These are phyloP conservation scores for Neonectria faginata DNA, from an alignment of 2,329 filamentous ascomycete species.

Conservation along the genomic window DNA sequence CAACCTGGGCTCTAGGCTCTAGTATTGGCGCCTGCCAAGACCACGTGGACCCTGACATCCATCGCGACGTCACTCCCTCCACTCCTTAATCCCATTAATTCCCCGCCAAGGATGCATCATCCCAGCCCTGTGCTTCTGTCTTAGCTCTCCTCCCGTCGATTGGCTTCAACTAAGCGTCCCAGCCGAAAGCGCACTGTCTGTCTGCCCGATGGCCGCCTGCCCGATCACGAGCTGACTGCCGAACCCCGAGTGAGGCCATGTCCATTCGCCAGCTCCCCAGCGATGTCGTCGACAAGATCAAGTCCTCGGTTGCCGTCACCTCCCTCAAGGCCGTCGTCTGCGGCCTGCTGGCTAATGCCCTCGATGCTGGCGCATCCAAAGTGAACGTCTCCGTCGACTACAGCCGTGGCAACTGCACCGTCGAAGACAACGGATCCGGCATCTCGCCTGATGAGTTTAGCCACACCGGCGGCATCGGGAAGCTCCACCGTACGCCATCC, in stretches of 20 bases:
- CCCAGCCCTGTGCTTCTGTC: conserved; percentile 13
- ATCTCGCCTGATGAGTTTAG: conserved; percentile 80
- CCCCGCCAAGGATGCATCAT: conserved; percentile 18
- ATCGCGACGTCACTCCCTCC: conserved; percentile 37
- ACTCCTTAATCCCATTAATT: conserved; percentile 28
- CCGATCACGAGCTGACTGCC: background rate
- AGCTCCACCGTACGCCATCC: conserved; percentile 72
- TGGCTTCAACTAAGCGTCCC: background rate
- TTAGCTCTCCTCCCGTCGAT: background rate
- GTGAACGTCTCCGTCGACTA: conserved; percentile 81
- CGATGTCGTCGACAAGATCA: conserved; percentile 81
- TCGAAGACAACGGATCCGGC: conserved; percentile 88
- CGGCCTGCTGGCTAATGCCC: conserved; percentile 82
- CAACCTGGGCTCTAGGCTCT: background rate
- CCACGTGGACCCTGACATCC: conserved; percentile 37
- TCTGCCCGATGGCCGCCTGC: background rate
- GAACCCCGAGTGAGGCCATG: conserved; percentile 54
- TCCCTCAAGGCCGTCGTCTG: conserved; percentile 77
- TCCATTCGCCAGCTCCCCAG: conserved; percentile 77
- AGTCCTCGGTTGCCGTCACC: conserved; percentile 84
- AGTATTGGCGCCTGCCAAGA: background rate
- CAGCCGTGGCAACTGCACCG: conserved; percentile 76
- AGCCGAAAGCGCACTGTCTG: background rate
- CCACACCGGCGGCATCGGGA: conserved; percentile 77
- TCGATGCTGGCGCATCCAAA: conserved; percentile 81